A percentile compares a stretch with the other conserved stretches of the same genome.
These are phyloP conservation scores for Periconia macrospinosa DNA, from an alignment of 2,329 filamentous ascomycete species.

Conservation along the genomic window DNA sequence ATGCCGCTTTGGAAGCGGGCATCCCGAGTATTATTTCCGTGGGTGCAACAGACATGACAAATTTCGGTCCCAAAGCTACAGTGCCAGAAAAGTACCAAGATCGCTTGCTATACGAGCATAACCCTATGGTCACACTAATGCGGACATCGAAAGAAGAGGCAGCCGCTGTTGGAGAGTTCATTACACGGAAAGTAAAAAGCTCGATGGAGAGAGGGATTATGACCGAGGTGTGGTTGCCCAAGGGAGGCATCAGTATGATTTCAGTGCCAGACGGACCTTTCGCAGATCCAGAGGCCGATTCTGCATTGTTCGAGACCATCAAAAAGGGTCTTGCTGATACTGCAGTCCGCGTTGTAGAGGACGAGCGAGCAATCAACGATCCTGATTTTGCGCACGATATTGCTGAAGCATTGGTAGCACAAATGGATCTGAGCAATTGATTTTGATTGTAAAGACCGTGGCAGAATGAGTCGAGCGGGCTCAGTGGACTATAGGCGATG, in stretches of 20 bases:
- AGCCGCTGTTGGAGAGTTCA: slow-evolving; percentile 56
- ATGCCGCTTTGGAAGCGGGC: slow-evolving; percentile 58
- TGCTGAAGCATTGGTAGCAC: slow-evolving; percentile 45
- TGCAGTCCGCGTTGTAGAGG: slow-evolving; percentile 54
- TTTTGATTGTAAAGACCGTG: not conserved
- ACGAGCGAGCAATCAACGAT: slow-evolving; percentile 59
- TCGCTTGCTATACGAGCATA: slow-evolving; percentile 64
- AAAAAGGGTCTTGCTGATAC: slow-evolving; percentile 52
- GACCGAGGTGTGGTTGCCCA: slow-evolving; percentile 62
- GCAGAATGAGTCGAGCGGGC: too few species aligned
- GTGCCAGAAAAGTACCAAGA: slow-evolving; percentile 59
- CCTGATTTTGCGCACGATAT: slow-evolving; percentile 53
- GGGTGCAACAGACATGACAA: slow-evolving; percentile 54
- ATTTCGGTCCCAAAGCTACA: slow-evolving; percentile 61
- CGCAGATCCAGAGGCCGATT: slow-evolving; percentile 52
- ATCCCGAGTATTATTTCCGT: slow-evolving; percentile 60
- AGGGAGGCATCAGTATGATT: slow-evolving; percentile 64
- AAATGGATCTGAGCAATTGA: slow-evolving; percentile 9
- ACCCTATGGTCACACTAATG: slow-evolving; percentile 67
- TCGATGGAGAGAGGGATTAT: slow-evolving; percentile 43
- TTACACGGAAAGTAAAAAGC: slow-evolving; percentile 56
- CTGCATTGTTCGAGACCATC: slow-evolving; percentile 52
- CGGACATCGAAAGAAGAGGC: slow-evolving; percentile 64
- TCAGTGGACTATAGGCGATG: too few species aligned
- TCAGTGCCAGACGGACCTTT: slow-evolving; percentile 58